These are phyloP conservation scores for Botrytis cinerea DNA, from an alignment of 2,329 filamentous ascomycete genomes.

Conservation along the genomic window DNA sequence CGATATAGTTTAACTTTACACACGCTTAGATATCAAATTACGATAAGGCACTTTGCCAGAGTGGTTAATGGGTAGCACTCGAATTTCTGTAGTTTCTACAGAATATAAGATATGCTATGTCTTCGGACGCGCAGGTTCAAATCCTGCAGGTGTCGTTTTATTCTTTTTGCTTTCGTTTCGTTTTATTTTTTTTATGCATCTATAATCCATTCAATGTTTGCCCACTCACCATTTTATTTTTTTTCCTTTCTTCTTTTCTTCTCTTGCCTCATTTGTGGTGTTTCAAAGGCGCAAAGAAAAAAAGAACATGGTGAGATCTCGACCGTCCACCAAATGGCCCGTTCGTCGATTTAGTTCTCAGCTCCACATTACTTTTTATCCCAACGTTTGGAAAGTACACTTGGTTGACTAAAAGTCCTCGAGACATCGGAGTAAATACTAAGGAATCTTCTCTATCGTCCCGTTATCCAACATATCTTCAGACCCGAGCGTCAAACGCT, in stretches of 20 bases:
- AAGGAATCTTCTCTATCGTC: neutral
- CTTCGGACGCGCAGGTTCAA: conserved; percentile 43
- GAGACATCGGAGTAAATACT: neutral
- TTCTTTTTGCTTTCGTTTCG: neutral
- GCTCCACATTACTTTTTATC: neutral
- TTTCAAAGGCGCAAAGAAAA: neutral
- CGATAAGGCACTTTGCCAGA: conserved; percentile 38
- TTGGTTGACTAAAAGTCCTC: neutral
- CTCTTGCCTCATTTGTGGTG: neutral
- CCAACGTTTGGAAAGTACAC: neutral
- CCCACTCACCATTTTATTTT: too few relatives aligned
- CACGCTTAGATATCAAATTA: rapidly evolving
- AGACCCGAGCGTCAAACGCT: neutral
- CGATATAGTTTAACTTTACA: rapidly evolving
- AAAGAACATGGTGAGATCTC: neutral
- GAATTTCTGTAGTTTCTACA: conserved; percentile 28
- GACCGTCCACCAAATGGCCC: neutral
- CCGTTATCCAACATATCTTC: neutral
- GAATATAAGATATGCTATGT: conserved; percentile 40
- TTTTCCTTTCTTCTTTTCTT: neutral
- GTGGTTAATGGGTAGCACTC: conserved; percentile 44
- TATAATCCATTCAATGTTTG: neutral
- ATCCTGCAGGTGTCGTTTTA: conserved; percentile 37
- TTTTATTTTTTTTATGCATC: too few relatives aligned
- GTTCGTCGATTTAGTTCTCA: neutral